These are phyloP conservation scores for Hygrophorus pudorinus DNA, from an alignment of 768 basidiomycete species.

Conservation along the genomic window DNA sequence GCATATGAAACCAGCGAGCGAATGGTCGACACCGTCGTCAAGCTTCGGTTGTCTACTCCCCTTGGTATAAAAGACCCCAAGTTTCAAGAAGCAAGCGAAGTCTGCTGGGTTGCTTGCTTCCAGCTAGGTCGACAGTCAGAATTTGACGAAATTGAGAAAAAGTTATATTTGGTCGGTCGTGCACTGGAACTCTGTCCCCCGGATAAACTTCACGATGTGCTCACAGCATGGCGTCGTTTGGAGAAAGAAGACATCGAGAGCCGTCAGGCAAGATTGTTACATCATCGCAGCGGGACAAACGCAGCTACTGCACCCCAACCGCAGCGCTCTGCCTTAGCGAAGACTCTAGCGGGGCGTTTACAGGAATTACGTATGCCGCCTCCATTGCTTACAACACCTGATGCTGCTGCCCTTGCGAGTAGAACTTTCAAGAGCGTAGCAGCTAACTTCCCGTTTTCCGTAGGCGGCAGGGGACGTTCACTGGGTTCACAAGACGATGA, in stretches of 20 bases:
- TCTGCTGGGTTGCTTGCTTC: conserved; percentile 87
- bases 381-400: conserved; percentile 60
- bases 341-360: conserved; percentile 52
- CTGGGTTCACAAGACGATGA: conserved; percentile 31
- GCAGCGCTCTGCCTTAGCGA: conserved; percentile 13
- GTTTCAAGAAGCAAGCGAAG: conserved; percentile 56
- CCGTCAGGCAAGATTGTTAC: conserved; percentile 34
- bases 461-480: conserved; percentile 30
- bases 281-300: conserved; percentile 17
- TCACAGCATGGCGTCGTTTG: conserved; percentile 65
- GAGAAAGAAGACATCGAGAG: conserved; percentile 54
- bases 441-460: conserved; percentile 65
- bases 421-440: conserved; percentile 72
- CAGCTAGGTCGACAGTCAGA: conserved; percentile 79
- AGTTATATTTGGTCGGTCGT: conserved; percentile 63
- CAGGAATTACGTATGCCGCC: conserved; percentile 62
- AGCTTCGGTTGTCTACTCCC: conserved; percentile 29
- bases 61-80: conserved; percentile 25
- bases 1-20: conserved; percentile 64
- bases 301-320: conserved; percentile 10
- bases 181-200: conserved; percentile 83
- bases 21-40: conserved; percentile 58
- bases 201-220: conserved; percentile 68
- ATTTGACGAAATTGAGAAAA: conserved; percentile 56
- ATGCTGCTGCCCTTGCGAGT: conserved; percentile 71